Conservation (phyloP, 2,329 filamentous ascomycete genomes). For the Aspergillus versicolor region DNA sequence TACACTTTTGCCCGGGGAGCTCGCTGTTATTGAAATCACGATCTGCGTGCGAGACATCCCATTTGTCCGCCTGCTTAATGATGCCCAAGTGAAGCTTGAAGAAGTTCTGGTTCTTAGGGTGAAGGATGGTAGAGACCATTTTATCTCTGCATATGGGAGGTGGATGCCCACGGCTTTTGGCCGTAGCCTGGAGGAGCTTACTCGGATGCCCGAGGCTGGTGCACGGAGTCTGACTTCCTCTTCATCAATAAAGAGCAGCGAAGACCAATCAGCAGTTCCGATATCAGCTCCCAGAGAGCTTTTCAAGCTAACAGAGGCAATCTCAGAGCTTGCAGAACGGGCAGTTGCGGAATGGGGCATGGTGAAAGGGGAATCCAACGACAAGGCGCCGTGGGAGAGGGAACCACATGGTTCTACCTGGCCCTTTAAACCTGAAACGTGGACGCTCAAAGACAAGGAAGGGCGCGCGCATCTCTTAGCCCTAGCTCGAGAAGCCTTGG, state of each 20-base stretch:
- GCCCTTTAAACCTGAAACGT: conserved; percentile 58
- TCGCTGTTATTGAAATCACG: conserved; percentile 68
- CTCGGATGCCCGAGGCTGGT: conserved; percentile 73
- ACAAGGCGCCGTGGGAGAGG: conserved; percentile 51
- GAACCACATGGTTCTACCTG: conserved; percentile 50
- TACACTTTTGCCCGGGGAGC: conserved; percentile 80
- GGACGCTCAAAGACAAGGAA: conserved; percentile 42
- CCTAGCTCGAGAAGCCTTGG: conserved; percentile 64
- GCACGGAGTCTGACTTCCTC: conserved; percentile 64
- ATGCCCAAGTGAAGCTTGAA: conserved; percentile 65
- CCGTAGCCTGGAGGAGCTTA: conserved; percentile 82
- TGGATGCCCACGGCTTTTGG: conserved; percentile 85
- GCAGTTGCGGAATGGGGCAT: conserved; percentile 64
- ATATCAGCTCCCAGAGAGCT: conserved; percentile 85
- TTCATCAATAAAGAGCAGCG: conserved; percentile 32
- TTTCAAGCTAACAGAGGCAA: conserved; percentile 80
- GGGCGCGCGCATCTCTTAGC: conserved; percentile 47
- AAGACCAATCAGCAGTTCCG: conserved; percentile 45
- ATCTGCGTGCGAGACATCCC: conserved; percentile 64
- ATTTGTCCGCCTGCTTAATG: conserved; percentile 70
- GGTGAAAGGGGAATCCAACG: conserved; percentile 44
- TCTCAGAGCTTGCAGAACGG: conserved; percentile 61
- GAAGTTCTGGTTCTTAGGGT: conserved; percentile 87
- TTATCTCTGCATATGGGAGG: conserved; percentile 73
- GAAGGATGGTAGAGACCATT: conserved; percentile 81